A percentile compares a stretch with the other conserved stretches of the same genome.
Evolutionary conservation across 192 early-diverging fungal genomes (phyloP).

Genomic region (Spizellomyces sp.): DNA sequence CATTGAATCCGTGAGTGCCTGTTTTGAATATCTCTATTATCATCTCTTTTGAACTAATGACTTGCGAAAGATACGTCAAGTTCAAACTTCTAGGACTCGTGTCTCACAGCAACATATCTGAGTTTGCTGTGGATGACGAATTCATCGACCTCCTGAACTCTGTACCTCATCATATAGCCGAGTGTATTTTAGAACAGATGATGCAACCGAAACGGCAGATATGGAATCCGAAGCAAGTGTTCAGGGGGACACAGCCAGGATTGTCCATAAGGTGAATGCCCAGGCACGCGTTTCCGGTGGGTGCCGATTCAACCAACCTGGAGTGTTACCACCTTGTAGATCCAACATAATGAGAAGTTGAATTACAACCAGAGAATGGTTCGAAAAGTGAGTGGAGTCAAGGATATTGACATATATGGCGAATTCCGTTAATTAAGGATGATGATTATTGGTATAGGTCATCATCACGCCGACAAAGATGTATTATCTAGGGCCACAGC

Average conservation of each 20-base stretch:
- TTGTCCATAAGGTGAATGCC: background rate
- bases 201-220: constrained; percentile 17
- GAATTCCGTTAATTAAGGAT: too few relatives aligned
- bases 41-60: background rate
- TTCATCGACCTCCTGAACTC: constrained; percentile 13
- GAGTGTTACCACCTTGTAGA: background rate
- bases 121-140: constrained; percentile 25
- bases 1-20: constrained; percentile 18
- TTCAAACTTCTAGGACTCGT: constrained; percentile 28
- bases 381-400: constrained; percentile 11
- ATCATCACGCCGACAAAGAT: constrained; percentile 71
- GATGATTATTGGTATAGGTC: background rate
- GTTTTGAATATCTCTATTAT: background rate
- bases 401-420: too few relatives aligned
- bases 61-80: constrained; percentile 12
- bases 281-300: background rate
- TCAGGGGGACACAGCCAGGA: constrained; percentile 3
- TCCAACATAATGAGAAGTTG: constrained; percentile 12
- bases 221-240: constrained; percentile 24
- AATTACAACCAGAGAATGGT: constrained; percentile 27
- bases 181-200: constrained; percentile 28
- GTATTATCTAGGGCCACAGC: constrained; percentile 62
- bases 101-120: constrained; percentile 19
- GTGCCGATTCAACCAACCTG: too few relatives aligned
- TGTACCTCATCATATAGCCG: constrained; percentile 1